Conservation (phyloP, 1,284 basidiomycete species). For the Austroboletus novae-zelandiae region DNA sequence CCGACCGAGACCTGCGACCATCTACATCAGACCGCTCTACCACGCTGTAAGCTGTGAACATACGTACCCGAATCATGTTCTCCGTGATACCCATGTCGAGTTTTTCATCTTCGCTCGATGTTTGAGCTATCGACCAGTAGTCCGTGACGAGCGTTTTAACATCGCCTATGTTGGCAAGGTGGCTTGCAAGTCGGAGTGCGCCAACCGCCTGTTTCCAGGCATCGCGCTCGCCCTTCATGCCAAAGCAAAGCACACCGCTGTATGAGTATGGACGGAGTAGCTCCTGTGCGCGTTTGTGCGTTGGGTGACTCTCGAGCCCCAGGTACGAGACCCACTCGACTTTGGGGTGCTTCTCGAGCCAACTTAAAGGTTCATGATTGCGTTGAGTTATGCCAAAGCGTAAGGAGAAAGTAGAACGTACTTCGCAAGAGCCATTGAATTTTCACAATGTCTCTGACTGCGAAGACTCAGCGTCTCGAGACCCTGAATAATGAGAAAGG, state of each 20-base stretch:
- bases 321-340: constrained; percentile 85
- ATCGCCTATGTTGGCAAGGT: constrained; percentile 80
- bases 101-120: constrained; percentile 69
- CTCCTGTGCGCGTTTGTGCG: constrained; percentile 59
- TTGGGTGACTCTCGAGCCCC: constrained; percentile 66
- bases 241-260: constrained; percentile 83
- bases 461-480: constrained; percentile 85
- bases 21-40: background rate
- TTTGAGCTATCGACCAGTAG: constrained; percentile 82
- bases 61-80: constrained; percentile 74
- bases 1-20: constrained; percentile 55
- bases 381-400: no score
- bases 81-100: constrained; percentile 70
- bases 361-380: constrained; percentile 31
- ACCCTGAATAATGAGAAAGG: constrained; percentile 81
- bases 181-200: constrained; percentile 70
- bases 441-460: constrained; percentile 72
- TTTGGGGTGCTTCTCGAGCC: constrained; percentile 68
- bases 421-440: constrained; percentile 72
- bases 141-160: constrained; percentile 84
- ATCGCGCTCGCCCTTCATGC: constrained; percentile 65
- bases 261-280: constrained; percentile 57
- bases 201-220: constrained; percentile 72
- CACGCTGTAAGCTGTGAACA: background rate
- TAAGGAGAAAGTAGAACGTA: constrained; percentile 29